Base-by-base conservation (phyloP, 495 filamentous ascomycete species). In the Xylaria grammica region DNA sequence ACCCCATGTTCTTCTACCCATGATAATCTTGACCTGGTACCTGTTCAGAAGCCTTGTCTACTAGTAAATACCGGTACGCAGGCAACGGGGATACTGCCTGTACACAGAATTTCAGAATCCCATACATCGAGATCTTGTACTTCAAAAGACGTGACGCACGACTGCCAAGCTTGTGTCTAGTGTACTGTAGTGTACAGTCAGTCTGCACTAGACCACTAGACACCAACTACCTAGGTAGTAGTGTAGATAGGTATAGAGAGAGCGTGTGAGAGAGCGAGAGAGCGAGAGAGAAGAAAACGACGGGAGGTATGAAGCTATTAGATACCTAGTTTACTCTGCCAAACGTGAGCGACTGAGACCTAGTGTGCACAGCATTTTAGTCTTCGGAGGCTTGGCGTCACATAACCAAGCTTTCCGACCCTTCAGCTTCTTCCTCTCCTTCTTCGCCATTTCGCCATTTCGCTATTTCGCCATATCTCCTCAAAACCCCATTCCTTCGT, bases 341-440 rank as follows among this genome's bases (percentile, higher is more conserved):
- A 52, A 34, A 29, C 50, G 50, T 54, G 29, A 15, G n/a, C 30
- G 30, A 13, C 53, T 26, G 17, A 58, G 32, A 32, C 34, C 22
- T 22, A 11, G 53, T 22, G 44, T 49, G 44, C 59, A 61, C 36
- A 62, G 50, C 57, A 53, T 32, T 7, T 63, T 63, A 44, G 59
- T 66, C 56, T 66, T 56, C 6, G 40, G 51, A 51, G 57, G 57
- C 68, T 70, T 72, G 70, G 70, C 70, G 66, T 72, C 65, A 66
- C 70, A 68, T 65, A 70, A 65, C 60, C 68, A 70, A 60, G 68
- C 68, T 68, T 66, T 66, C 63, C 63, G 46, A 27, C 46, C 40
- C 49, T 32, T 65, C 63, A 38, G 46, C 44, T 57, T 40, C 46
- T 20, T 45, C 46, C 44, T 36, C 50, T 38, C 20, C 29, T 27